A percentile compares a stretch with the other conserved stretches of the same genome.
Evolutionary conservation across 805 yeast genomes (phyloP).

Genomic region (Myxozyma neotropica): DNA sequence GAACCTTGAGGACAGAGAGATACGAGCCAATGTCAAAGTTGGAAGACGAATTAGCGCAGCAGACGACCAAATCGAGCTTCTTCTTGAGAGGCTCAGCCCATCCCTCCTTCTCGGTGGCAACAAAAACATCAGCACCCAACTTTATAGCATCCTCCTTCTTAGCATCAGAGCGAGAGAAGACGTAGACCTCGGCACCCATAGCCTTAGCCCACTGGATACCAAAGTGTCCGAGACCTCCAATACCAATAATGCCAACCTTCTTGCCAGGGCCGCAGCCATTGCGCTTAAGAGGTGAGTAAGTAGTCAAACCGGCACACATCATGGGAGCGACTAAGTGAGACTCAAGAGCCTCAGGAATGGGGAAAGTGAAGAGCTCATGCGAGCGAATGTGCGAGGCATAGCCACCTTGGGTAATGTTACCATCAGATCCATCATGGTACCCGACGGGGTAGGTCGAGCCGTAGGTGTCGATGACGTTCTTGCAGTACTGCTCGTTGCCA

Average conservation of each 20-base stretch:
- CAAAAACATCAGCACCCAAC: constrained; percentile 58
- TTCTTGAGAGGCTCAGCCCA: constrained; percentile 42
- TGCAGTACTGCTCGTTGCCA: constrained; percentile 61
- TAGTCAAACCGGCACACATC: constrained; percentile 76
- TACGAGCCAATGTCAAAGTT: constrained; percentile 54
- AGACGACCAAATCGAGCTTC: constrained; percentile 54
- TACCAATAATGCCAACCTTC: constrained; percentile 61
- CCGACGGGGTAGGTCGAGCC: constrained; percentile 45
- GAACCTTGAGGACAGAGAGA: constrained; percentile 55
- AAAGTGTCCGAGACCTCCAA: constrained; percentile 70
- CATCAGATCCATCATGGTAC: constrained; percentile 41
- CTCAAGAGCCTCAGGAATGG: constrained; percentile 59
- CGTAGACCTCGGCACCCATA: constrained; percentile 61
- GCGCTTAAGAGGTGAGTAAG: constrained; percentile 60
- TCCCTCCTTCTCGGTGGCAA: constrained; percentile 51
- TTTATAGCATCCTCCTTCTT: constrained; percentile 56
- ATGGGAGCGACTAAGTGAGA: constrained; percentile 66
- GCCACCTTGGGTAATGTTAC: constrained; percentile 63
- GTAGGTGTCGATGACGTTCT: constrained; percentile 54
- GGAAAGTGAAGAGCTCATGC: constrained; percentile 62
- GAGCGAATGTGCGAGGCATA: constrained; percentile 66
- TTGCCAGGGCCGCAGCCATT: constrained; percentile 53
- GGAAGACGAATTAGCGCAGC: constrained; percentile 55
- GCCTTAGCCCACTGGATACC: constrained; percentile 61
- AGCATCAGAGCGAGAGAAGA: constrained; percentile 53